A percentile compares a stretch with the other conserved stretches of the same genome.
These are phyloP conservation scores for Avena sativa DNA, from an alignment of 176 grass and related monocot species.

Conservation along the genomic window DNA sequence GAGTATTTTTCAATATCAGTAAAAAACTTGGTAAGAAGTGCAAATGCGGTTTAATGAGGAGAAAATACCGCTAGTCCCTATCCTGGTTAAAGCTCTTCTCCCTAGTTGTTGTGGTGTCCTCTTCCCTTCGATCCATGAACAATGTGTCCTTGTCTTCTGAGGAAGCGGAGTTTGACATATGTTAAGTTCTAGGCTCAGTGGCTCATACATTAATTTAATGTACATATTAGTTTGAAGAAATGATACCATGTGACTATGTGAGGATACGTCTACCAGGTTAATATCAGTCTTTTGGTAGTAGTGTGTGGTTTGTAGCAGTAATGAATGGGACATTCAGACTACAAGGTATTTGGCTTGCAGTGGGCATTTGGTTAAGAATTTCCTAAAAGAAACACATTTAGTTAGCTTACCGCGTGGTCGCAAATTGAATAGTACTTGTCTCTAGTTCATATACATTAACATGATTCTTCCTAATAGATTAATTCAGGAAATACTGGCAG, in stretches of 20 bases:
- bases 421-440: slow-evolving; percentile 14
- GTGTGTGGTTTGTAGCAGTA: slow-evolving; percentile 17
- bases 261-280: slow-evolving; percentile 22
- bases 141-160: slow-evolving; percentile 10
- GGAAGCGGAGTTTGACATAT: slow-evolving; percentile 13
- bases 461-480: slow-evolving; percentile 23
- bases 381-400: slow-evolving; percentile 10
- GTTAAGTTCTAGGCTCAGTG: slow-evolving; percentile 2
- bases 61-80: not conserved
- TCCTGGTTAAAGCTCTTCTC: slow-evolving; percentile 11
- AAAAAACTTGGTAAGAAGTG: slow-evolving; percentile 26
- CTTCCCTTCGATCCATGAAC: slow-evolving; percentile 15
- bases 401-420: slow-evolving; percentile 4
- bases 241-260: not conserved
- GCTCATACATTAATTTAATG: slow-evolving; percentile 21
- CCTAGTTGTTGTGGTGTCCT: slow-evolving; percentile 1
- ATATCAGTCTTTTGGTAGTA: slow-evolving; percentile 13
- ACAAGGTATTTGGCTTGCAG: slow-evolving; percentile 9
- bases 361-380: slow-evolving; percentile 7
- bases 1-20: slow-evolving; percentile 31
- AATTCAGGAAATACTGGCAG: not conserved
- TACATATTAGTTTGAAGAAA: slow-evolving; percentile 3
- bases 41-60: slow-evolving; percentile 16
- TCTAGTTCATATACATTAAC: slow-evolving; percentile 20
- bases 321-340: slow-evolving; percentile 3